Evolutionary conservation across 768 basidiomycete species (phyloP).

Genomic region (Rhodotorula taiwanensis): DNA sequence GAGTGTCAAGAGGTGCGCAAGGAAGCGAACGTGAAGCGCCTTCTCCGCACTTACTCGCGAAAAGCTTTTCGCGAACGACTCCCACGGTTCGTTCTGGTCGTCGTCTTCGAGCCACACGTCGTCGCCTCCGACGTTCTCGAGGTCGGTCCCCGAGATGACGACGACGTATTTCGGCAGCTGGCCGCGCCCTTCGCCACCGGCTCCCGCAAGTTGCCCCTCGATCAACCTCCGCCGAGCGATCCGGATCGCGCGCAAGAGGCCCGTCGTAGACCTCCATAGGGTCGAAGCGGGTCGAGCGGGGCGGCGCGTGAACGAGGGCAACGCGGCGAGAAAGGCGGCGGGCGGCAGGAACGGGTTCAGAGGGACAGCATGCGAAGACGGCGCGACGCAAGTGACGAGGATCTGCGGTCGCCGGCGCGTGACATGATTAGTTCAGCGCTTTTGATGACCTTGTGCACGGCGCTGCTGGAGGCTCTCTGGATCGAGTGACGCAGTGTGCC

Average conservation of each 20-base stretch:
- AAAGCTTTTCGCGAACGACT: conserved; percentile 27
- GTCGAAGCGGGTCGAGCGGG: conserved; percentile 25
- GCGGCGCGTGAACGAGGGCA: conserved; percentile 22
- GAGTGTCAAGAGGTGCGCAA: too few relatives aligned
- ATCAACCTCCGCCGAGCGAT: conserved; percentile 19
- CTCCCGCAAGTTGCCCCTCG: conserved; percentile 19
- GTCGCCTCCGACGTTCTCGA: conserved; percentile 24
- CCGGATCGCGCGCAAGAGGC: conserved; percentile 32
- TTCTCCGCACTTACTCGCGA: conserved; percentile 15
- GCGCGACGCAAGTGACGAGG: conserved; percentile 24
- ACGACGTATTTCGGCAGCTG: conserved; percentile 35
- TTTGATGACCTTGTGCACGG: too few relatives aligned
- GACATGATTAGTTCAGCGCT: neutral
- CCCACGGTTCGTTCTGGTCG: conserved; percentile 23
- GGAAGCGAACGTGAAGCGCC: too few relatives aligned
- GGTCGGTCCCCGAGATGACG: conserved; percentile 28
- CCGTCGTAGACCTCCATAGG: conserved; percentile 25
- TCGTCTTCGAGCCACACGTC: conserved; percentile 32
- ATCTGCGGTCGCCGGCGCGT: neutral
- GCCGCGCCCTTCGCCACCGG: conserved; percentile 19
- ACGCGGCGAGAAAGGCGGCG: conserved; percentile 26
- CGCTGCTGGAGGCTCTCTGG: too few relatives aligned
- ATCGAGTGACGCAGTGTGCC: too few relatives aligned
- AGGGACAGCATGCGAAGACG: conserved; percentile 26
- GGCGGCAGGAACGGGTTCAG: conserved; percentile 35